These are phyloP conservation scores for Fusarium marasasianum DNA, from an alignment of 2,329 filamentous ascomycete species.

Conservation along the genomic window DNA sequence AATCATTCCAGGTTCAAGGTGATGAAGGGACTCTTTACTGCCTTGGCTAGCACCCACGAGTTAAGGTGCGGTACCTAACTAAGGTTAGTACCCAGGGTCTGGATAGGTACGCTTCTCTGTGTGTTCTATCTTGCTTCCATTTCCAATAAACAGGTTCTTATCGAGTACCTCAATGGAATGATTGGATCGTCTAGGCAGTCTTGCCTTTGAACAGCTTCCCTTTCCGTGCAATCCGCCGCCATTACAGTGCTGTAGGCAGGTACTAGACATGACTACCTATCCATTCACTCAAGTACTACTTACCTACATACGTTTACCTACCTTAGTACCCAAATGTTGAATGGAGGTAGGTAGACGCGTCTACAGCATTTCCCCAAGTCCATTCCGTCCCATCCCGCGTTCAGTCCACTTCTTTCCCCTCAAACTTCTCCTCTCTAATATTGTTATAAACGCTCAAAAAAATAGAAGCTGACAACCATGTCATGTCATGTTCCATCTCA, in stretches of 20 bases:
- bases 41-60: background rate
- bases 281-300: background rate
- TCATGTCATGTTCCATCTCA: conserved; percentile 14
- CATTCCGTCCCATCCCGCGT: conserved; percentile 15
- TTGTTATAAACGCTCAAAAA: background rate
- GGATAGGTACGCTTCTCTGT: background rate
- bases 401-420: conserved; percentile 23
- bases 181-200: conserved; percentile 4
- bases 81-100: background rate
- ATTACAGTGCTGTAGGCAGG: background rate
- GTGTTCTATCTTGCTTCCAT: background rate
- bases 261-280: background rate
- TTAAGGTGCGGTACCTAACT: background rate
- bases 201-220: conserved; percentile 7
- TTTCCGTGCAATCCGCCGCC: background rate
- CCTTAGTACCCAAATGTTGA: background rate
- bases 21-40: background rate
- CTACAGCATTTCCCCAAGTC: conserved; percentile 16
- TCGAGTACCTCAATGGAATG: background rate
- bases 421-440: background rate
- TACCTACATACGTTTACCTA: background rate
- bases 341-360: conserved; percentile 1
- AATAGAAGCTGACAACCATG: background rate
- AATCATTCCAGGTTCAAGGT: background rate
- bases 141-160: background rate